Evolutionary conservation across 73 alveolate species (phyloP).

Genomic region (Stentor coeruleus): DNA sequence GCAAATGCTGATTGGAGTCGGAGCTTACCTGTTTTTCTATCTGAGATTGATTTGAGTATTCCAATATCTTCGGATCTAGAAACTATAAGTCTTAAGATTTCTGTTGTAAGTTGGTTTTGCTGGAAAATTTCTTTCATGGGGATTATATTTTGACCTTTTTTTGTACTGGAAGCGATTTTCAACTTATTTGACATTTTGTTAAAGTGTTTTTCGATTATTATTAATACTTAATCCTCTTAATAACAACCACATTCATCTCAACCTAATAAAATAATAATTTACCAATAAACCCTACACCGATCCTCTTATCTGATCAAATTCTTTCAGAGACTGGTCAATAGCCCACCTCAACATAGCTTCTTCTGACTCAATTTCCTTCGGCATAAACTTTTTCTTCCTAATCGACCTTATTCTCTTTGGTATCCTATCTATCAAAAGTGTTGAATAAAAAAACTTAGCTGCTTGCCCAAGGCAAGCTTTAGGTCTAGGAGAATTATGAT

Average conservation of each 20-base stretch:
- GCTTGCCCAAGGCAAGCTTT: not conserved
- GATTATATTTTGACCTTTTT: not conserved
- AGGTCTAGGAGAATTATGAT: constrained; percentile 46
- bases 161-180: not conserved
- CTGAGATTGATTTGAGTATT: not conserved
- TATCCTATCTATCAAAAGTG: not conserved
- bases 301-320: not conserved
- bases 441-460: constrained; percentile 22
- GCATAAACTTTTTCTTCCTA: not conserved
- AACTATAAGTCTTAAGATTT: not conserved
- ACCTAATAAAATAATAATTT: too few species aligned
- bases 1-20: not conserved
- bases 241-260: too few species aligned
- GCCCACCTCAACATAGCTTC: constrained; percentile 14
- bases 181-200: not conserved
- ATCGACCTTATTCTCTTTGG: not conserved
- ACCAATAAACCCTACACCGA: too few species aligned
- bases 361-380: not conserved
- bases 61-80: constrained; percentile 8
- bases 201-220: too few species aligned
- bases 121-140: not conserved
- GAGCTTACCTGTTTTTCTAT: not conserved
- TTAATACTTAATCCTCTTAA: too few species aligned
- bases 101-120: not conserved
- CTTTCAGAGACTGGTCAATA: not conserved